These are phyloP conservation scores for Hypoxylon sp. DNA, from an alignment of 2,329 filamentous ascomycete species.

Conservation along the genomic window DNA sequence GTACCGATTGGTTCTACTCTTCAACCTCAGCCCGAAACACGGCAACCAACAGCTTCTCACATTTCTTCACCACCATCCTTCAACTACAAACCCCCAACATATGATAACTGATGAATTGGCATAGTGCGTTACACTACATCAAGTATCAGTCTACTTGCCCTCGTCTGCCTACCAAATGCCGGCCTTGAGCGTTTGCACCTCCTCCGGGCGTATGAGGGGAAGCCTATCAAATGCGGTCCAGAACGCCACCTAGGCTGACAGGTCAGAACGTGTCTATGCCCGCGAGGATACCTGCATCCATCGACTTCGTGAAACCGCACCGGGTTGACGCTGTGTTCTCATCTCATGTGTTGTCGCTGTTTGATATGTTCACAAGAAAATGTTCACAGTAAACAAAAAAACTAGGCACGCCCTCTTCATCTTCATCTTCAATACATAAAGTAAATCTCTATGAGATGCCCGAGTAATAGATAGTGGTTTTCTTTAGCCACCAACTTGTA, in stretches of 20 bases:
- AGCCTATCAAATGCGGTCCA: conserved; percentile 3
- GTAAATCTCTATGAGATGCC: not conserved
- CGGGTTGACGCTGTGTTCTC: conserved; percentile 4
- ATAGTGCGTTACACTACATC: not conserved
- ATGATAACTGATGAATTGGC: not conserved
- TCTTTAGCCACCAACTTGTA: not conserved
- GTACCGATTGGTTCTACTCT: conserved; percentile 29
- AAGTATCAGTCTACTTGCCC: not conserved
- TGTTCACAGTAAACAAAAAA: not conserved
- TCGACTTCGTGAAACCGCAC: conserved; percentile 8
- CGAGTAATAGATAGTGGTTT: not conserved
- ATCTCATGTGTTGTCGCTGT: conserved; percentile 7
- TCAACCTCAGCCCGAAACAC: not conserved
- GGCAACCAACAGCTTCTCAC: not conserved
- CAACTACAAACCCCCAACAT: not conserved
- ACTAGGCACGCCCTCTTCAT: too few species aligned
- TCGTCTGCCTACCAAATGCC: not conserved
- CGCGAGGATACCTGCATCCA: conserved; percentile 25
- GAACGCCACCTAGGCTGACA: not conserved
- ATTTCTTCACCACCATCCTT: not conserved
- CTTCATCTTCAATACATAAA: not conserved
- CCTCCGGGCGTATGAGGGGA: not conserved
- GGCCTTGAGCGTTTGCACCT: not conserved
- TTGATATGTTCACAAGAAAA: not conserved
- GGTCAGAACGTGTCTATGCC: conserved; percentile 1